These are phyloP conservation scores for Colletotrichum theobromicola DNA, from an alignment of 2,329 filamentous ascomycete genomes.

Conservation along the genomic window DNA sequence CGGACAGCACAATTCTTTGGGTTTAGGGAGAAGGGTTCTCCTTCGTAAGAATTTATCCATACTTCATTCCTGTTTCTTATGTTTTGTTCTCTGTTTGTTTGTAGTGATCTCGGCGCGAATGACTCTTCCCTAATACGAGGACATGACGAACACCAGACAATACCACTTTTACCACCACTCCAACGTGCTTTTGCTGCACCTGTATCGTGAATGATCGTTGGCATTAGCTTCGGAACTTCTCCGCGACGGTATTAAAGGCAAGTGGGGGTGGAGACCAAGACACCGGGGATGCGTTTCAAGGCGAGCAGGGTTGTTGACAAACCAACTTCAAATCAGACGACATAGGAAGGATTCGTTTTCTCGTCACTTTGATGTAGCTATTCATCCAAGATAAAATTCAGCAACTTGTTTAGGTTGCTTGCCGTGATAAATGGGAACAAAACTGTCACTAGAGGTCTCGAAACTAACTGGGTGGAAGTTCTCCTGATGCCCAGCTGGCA, in stretches of 20 bases:
- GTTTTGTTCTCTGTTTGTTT: not conserved
- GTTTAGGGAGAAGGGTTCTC: not conserved
- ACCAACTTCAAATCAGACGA: not conserved
- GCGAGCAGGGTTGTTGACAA: not conserved
- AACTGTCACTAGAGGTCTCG: too few species aligned
- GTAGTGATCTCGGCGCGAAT: not conserved
- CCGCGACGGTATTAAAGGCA: not conserved
- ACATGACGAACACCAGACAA: not conserved
- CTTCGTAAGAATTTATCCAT: not conserved
- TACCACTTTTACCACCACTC: not conserved
- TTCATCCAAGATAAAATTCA: too few species aligned
- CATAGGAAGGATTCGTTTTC: not conserved
- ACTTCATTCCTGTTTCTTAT: rapidly evolving
- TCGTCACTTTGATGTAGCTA: too few species aligned
- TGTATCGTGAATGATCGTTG: not conserved
- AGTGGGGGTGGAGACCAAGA: not conserved
- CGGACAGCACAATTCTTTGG: too few species aligned
- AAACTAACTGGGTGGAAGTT: too few species aligned
- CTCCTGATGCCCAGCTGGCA: too few species aligned
- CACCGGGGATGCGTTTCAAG: not conserved
- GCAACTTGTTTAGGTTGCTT: rapidly evolving
- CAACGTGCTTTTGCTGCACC: not conserved
- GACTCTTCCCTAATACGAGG: not conserved
- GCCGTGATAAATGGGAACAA: not conserved
- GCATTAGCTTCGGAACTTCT: not conserved